Base-by-base conservation (phyloP, 148 eudicot species). In the Talinum fruticosum region DNA sequence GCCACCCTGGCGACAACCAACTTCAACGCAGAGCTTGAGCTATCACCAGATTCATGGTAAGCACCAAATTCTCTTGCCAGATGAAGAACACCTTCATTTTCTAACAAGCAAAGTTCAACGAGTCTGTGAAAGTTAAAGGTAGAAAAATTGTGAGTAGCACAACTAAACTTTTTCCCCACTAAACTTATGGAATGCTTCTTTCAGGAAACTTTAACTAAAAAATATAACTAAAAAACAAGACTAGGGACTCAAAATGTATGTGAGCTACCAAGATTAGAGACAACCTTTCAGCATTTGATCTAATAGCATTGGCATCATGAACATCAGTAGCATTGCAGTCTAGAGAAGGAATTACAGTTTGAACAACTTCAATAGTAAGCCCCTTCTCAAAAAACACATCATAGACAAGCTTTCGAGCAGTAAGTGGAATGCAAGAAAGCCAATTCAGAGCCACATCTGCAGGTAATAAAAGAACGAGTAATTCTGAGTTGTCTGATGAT, bases 271-370 rank as follows among this genome's bases (percentile, higher is more conserved):
- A 66, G 41, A 72, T n/a, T 73, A 49, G 29, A 69, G 15, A 66
- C n/a, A 65, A 95, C 99, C 99, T 95, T 85, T 93, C 97, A 74
- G 93, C 91, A 87, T 91, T 95, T 74, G 86, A 83, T 84, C 86
- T 84, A 59, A 89, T 86, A 76, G 85, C 83, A 68, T 47, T 84
- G 38, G 76, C 73, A 75, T 90, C 89, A 74, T 75, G 66, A 59
- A 85, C 88, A 76, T 84, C 83, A 71, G 30, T 80, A 54, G 73
- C 71, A 66, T 75, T 87, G 72, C 84, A 87, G 67, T 76, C 90
- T 26, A 95, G 87, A 83, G 82, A 87, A 80, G 96, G 97, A 75
- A 92, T 86, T 81, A 95, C 74, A 78, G 85, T 80, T 82, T 85
- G 94, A 79, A 93, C 90, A 80, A 93, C 92, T 87, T 91, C 97